Conservation (phyloP, 257 asterid genomes). For the Phtheirospermum japonicum region DNA sequence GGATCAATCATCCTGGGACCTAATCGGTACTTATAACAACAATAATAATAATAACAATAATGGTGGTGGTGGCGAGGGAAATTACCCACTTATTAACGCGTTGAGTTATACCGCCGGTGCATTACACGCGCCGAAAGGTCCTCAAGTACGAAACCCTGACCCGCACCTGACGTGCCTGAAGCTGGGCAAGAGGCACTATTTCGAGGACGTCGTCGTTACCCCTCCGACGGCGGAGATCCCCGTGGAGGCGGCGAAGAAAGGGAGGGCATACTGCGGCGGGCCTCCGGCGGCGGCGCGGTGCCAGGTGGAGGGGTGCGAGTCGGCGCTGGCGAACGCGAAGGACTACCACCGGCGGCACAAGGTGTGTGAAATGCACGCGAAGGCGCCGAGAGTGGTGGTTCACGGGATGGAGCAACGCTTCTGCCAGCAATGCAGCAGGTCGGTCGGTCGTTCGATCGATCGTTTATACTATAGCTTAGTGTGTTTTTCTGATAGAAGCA, state of each 20-base stretch:
- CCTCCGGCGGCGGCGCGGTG: slow-evolving; percentile 36
- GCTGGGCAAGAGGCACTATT: slow-evolving; percentile 59
- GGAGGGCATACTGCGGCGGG: slow-evolving; percentile 24
- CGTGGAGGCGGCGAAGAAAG: slow-evolving; percentile 34
- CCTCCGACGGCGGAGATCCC: background rate
- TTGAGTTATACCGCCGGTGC: background rate
- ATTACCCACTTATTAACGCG: too few species aligned
- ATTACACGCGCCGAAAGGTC: slow-evolving; percentile 20
- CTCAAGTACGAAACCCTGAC: slow-evolving; percentile 28
- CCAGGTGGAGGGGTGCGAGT: slow-evolving; percentile 71
- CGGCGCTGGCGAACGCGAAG: slow-evolving; percentile 43
- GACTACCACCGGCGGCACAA: slow-evolving; percentile 67
- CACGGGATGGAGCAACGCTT: slow-evolving; percentile 63
- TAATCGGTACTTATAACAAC: background rate
- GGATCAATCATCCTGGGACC: slow-evolving; percentile 31
- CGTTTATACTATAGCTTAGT: too few species aligned
- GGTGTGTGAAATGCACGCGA: slow-evolving; percentile 67
- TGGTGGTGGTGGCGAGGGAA: too few species aligned
- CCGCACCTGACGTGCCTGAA: slow-evolving; percentile 51
- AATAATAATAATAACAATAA: background rate
- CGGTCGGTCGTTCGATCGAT: too few species aligned
- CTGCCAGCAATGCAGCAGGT: slow-evolving; percentile 87
- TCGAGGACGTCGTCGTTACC: slow-evolving; percentile 22
- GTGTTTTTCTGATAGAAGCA: too few species aligned
- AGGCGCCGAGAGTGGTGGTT: slow-evolving; percentile 57